phyloP scores from a whole-genome alignment of 2,329 filamentous ascomycete genomes.

The Alternaria arbusti region DNA sequence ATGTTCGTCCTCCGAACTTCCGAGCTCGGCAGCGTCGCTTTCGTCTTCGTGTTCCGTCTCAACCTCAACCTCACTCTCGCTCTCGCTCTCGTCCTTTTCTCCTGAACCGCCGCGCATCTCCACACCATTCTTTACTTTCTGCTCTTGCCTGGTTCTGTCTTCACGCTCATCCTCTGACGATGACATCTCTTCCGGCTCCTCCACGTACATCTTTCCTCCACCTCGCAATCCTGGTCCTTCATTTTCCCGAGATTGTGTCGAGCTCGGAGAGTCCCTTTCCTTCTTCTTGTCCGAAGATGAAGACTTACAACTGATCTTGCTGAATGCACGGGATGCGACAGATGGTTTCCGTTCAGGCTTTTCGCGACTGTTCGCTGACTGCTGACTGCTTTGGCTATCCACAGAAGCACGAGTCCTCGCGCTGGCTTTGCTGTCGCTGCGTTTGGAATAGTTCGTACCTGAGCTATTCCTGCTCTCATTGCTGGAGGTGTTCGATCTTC shows the following conservation, averaged over 20 bases:
- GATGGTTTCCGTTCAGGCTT: neutral
- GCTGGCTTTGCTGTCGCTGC: neutral
- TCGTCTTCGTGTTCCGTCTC: neutral
- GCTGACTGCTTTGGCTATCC: neutral
- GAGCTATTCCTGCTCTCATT: neutral
- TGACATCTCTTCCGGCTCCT: neutral
- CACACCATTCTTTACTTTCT: neutral
- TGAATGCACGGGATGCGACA: neutral
- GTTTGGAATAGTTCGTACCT: neutral
- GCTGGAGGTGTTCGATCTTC: neutral
- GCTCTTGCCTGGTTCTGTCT: neutral
- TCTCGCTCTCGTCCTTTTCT: neutral
- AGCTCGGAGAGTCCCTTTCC: neutral
- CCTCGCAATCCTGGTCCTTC: neutral
- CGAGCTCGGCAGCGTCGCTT: neutral
- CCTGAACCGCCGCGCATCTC: neutral
- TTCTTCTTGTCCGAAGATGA: neutral
- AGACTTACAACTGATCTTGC: neutral
- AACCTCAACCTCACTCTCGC: neutral
- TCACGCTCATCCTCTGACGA: neutral
- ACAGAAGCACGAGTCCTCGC: neutral
- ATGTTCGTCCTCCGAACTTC: neutral
- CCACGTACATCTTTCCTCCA: neutral
- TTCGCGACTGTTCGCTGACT: neutral
- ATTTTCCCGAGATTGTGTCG: neutral